Evolutionary conservation across 2,329 filamentous ascomycete species (phyloP).

Genomic region (Colletotrichum sansevieriae): DNA sequence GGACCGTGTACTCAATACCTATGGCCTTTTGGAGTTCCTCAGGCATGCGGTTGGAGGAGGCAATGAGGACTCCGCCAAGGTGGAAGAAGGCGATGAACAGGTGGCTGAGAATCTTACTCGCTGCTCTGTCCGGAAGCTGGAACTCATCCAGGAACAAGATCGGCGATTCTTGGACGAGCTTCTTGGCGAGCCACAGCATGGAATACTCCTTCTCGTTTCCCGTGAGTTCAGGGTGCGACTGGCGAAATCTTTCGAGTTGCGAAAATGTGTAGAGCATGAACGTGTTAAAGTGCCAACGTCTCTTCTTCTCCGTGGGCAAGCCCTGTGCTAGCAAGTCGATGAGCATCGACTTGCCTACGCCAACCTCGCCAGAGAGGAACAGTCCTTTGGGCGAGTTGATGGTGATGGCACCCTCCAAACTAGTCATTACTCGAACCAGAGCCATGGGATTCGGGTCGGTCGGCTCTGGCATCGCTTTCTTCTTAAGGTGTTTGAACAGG

Average conservation of each 20-base stretch:
- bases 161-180: constrained; percentile 80
- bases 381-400: constrained; percentile 81
- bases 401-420: constrained; percentile 77
- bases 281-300: constrained; percentile 85
- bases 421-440: constrained; percentile 76
- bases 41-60: constrained; percentile 86
- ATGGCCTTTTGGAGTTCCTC: constrained; percentile 83
- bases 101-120: constrained; percentile 83
- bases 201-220: constrained; percentile 69
- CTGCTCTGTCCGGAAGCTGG: constrained; percentile 82
- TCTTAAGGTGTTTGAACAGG: constrained; percentile 70
- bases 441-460: constrained; percentile 68
- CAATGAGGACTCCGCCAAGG: constrained; percentile 82
- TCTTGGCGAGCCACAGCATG: constrained; percentile 79
- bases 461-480: constrained; percentile 61
- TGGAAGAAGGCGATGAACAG: constrained; percentile 86
- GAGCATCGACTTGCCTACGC: constrained; percentile 88
- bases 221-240: constrained; percentile 46
- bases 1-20: constrained; percentile 75
- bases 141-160: constrained; percentile 88
- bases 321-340: constrained; percentile 84
- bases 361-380: constrained; percentile 84
- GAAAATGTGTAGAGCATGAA: constrained; percentile 86
- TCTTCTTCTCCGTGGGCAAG: constrained; percentile 79
- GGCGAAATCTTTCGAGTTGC: constrained; percentile 76